phyloP scores from a whole-genome alignment of 2,329 filamentous ascomycete species.

The Cladophialophora bantiana region DNA sequence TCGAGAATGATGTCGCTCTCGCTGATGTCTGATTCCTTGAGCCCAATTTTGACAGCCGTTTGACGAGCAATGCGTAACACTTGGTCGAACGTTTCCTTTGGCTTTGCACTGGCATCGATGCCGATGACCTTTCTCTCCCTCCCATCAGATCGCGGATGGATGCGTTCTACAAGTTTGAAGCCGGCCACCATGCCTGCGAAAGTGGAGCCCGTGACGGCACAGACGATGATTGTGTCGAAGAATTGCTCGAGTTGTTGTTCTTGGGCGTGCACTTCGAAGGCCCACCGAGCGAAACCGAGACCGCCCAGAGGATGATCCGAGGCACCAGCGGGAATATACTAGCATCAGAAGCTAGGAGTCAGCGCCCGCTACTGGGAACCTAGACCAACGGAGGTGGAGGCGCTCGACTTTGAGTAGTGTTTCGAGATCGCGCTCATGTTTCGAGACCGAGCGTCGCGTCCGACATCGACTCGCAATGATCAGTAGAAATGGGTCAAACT shows the following conservation, averaged over 20 bases:
- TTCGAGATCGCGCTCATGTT: neutral
- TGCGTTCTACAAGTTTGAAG: slow-evolving; percentile 68
- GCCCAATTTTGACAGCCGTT: slow-evolving; percentile 69
- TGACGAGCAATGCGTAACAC: slow-evolving; percentile 70
- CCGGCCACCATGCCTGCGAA: slow-evolving; percentile 76
- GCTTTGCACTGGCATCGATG: slow-evolving; percentile 69
- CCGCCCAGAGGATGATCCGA: slow-evolving; percentile 74
- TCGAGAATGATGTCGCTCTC: slow-evolving; percentile 69
- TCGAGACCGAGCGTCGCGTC: neutral
- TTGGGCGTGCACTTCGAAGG: slow-evolving; percentile 71
- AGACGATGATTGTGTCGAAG: slow-evolving; percentile 73
- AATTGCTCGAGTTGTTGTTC: slow-evolving; percentile 67
- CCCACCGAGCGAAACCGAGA: slow-evolving; percentile 74
- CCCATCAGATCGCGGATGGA: slow-evolving; percentile 43
- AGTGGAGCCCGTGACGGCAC: slow-evolving; percentile 74
- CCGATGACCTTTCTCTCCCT: slow-evolving; percentile 66
- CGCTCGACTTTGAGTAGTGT: neutral
- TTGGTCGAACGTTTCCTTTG: slow-evolving; percentile 68
- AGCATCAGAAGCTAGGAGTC: neutral
- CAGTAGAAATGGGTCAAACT: neutral
- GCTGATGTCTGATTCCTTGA: slow-evolving; percentile 65
- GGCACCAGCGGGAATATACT: slow-evolving; percentile 73
- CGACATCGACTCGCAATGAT: neutral
- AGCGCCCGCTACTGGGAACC: neutral
- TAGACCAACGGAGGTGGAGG: neutral